Evolutionary conservation across 805 yeast species (phyloP).

Genomic region (Metschnikowia aberdeeniae): DNA sequence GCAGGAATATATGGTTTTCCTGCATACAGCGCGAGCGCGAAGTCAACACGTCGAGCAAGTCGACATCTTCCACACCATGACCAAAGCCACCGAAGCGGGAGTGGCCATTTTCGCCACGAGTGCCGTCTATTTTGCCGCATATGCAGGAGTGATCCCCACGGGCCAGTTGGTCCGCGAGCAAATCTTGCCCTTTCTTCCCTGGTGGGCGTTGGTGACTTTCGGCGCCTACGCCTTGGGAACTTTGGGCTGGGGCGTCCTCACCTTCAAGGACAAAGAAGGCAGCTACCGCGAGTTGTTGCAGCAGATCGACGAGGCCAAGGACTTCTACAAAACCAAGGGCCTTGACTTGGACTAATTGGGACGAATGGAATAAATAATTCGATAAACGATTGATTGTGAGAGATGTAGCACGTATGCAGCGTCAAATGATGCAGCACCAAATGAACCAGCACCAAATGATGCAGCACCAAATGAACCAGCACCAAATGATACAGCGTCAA

Average conservation of each 20-base stretch:
- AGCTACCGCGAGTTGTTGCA: constrained; percentile 58
- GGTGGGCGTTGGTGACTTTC: constrained; percentile 65
- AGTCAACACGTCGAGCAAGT: constrained; percentile 8
- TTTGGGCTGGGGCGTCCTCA: constrained; percentile 62
- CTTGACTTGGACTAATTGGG: constrained; percentile 37
- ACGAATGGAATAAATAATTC: not conserved
- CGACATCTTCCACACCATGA: constrained; percentile 37
- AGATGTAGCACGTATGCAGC: not conserved
- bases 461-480: too few relatives aligned
- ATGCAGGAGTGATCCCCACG: constrained; percentile 51
- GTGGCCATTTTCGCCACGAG: constrained; percentile 42
- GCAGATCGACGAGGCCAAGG: constrained; percentile 61
- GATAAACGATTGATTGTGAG: too few relatives aligned
- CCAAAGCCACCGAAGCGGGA: constrained; percentile 62
- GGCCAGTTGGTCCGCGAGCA: constrained; percentile 45
- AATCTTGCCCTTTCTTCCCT: constrained; percentile 63
- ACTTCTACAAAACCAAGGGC: constrained; percentile 51
- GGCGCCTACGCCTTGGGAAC: constrained; percentile 67
- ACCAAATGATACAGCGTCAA: too few relatives aligned
- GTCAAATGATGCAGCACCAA: too few relatives aligned
- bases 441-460: too few relatives aligned
- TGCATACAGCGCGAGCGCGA: not conserved
- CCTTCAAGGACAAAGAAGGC: constrained; percentile 68
- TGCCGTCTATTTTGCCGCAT: constrained; percentile 51
- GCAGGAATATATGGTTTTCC: too few relatives aligned